These are phyloP conservation scores for Ogataea ganodermae DNA, from an alignment of 805 yeast species.

Conservation along the genomic window DNA sequence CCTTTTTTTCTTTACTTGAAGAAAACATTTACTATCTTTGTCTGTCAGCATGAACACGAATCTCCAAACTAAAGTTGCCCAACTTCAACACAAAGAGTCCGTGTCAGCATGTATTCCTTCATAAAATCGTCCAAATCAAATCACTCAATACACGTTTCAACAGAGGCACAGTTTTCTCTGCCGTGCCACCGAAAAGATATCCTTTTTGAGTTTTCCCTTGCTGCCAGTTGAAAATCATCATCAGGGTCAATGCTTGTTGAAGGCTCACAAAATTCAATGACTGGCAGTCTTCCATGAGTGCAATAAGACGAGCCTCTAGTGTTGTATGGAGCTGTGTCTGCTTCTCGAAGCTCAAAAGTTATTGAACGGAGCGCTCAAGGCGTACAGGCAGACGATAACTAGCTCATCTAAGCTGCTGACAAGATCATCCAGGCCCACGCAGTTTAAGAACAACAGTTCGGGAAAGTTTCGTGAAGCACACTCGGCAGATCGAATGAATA, in stretches of 20 bases:
- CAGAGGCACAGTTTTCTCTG: slow-evolving; percentile 14
- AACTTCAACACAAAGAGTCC: slow-evolving; percentile 22
- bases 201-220: slow-evolving; percentile 20
- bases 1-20: no score
- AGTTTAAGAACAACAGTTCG: slow-evolving; percentile 17
- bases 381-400: slow-evolving; percentile 15
- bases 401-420: slow-evolving; percentile 12
- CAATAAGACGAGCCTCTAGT: slow-evolving; percentile 12
- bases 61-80: no score
- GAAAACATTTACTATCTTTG: no score
- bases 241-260: slow-evolving; percentile 16
- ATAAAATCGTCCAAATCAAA: slow-evolving; percentile 1
- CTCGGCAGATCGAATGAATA: slow-evolving; percentile 5
- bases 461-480: slow-evolving; percentile 15
- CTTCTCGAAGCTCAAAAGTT: neutral
- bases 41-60: no score
- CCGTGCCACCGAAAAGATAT: slow-evolving; percentile 20
- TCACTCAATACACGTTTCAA: slow-evolving; percentile 10
- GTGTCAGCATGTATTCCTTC: slow-evolving; percentile 13
- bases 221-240: slow-evolving; percentile 20
- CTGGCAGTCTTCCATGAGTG: slow-evolving; percentile 6
- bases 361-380: slow-evolving; percentile 15
- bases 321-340: neutral
- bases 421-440: slow-evolving; percentile 10
- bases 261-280: slow-evolving; percentile 14